Conservation (phyloP, 495 filamentous ascomycete species). For the Thermothielavioides terrestris region DNA sequence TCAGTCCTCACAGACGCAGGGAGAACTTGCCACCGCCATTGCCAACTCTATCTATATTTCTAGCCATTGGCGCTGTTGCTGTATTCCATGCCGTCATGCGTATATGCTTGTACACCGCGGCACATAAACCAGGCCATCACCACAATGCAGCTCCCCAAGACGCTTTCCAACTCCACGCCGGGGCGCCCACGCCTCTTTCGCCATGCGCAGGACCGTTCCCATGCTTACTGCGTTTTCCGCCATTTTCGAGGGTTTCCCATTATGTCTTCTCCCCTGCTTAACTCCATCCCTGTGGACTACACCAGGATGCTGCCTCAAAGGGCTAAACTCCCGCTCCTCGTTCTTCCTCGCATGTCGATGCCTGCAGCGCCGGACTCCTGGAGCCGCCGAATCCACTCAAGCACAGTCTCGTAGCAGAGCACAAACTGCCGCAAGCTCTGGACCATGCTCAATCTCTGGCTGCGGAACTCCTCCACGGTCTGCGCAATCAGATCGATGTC, state of each 20-base stretch:
- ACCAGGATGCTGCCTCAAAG: background rate
- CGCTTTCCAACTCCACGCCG: too few species aligned
- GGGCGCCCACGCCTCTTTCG: too few species aligned
- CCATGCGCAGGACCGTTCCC: too few species aligned
- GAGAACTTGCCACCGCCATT: background rate
- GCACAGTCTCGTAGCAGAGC: slow-evolving; percentile 88
- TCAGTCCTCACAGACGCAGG: too few species aligned
- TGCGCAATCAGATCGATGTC: slow-evolving; percentile 69
- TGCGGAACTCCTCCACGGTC: slow-evolving; percentile 82
- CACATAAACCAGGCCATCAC: too few species aligned
- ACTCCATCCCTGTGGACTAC: background rate
- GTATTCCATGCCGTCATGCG: background rate
- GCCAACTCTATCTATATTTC: background rate
- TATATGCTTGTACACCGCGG: background rate
- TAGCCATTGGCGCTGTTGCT: background rate
- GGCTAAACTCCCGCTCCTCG: slow-evolving; percentile 23
- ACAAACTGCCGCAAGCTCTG: slow-evolving; percentile 92
- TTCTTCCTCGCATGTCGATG: slow-evolving; percentile 6
- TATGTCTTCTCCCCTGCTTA: too few species aligned
- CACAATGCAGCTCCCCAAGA: too few species aligned
- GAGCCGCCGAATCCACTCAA: slow-evolving; percentile 67
- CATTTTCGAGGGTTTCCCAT: too few species aligned
- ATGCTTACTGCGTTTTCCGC: too few species aligned
- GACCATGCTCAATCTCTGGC: slow-evolving; percentile 90
- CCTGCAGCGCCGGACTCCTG: slow-evolving; percentile 20